These are phyloP conservation scores for Kwoniella mangroviensis DNA, from an alignment of 768 basidiomycete species.

Conservation along the genomic window DNA sequence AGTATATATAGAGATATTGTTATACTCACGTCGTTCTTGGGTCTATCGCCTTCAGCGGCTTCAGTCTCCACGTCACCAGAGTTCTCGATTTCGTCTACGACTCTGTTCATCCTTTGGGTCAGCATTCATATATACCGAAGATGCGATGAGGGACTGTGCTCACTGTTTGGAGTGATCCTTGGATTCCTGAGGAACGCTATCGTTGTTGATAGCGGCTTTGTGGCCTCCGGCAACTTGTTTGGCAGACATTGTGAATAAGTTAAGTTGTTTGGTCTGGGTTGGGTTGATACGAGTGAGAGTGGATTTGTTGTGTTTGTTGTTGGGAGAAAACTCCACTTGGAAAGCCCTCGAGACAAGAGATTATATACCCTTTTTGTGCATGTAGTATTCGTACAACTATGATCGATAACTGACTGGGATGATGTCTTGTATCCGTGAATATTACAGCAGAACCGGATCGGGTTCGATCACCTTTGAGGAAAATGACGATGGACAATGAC, in stretches of 20 bases:
- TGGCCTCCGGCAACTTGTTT: conserved; percentile 42
- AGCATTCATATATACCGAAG: background rate
- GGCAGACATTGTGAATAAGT: conserved; percentile 25
- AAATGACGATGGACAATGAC: background rate
- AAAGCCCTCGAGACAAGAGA: background rate
- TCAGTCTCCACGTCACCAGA: conserved; percentile 23
- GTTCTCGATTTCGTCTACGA: conserved; percentile 29
- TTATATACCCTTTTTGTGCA: conserved; percentile 17
- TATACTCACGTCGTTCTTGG: conserved; percentile 45
- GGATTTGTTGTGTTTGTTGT: conserved; percentile 6
- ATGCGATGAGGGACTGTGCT: background rate
- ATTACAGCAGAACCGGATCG: background rate
- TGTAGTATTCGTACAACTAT: background rate
- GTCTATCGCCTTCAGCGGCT: conserved; percentile 6
- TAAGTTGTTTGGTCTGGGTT: conserved; percentile 12
- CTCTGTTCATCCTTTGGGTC: conserved; percentile 14
- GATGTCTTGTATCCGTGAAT: background rate
- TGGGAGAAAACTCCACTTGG: background rate
- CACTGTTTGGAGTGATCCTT: conserved; percentile 46
- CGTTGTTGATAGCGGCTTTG: conserved; percentile 48
- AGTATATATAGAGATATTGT: too few relatives aligned
- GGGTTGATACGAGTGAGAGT: background rate
- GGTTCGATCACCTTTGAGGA: background rate
- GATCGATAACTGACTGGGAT: background rate
- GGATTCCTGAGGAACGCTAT: conserved; percentile 35